Base-by-base conservation (phyloP, 352 stramenopile genomes). In the Nothophytophthora sp. region DNA sequence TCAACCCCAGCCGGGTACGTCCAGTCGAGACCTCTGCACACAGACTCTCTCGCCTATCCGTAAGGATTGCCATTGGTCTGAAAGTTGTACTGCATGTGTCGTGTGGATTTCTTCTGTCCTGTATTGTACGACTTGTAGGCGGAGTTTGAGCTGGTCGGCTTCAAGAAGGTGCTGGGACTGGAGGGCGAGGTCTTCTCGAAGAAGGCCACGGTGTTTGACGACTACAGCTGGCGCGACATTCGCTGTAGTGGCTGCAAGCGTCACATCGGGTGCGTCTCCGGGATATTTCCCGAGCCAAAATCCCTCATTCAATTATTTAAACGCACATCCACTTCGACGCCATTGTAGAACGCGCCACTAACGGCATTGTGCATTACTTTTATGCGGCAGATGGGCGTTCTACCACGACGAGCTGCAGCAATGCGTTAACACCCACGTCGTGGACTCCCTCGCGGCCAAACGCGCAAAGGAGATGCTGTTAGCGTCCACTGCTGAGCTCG, bases 201-300 rank as follows among this genome's bases (percentile, higher is more conserved):
- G 49, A 81, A 81, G 23, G 73, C 82, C 40, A 88, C 81, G 46
- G 76, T 93, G 45, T 95, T 95, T 51, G 76, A 90, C 18, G 62
- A 78, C 41, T 95, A 92, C 73, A 92, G 80, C 55, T 95, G 74
- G 76, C 76, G 76, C 12, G 80, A 90, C 37, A 63, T 92, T 60
- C 77, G 68, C 49, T 95, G 85, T 50, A 60, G 51, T 49, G 70
- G 72, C 43, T 95, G 85, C 68, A 89, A 90, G 40, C 67, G 77
- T 43, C 81, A 92, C 32, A 59, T 95, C 24, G 81, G 84, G 80
- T 95, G 41, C 3, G 56, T 55, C 8, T n/a, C n/a, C n/a, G n/a
- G n/a, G n/a, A n/a, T n/a, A n/a, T n/a, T 5, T 20, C n/a, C 22
- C 5, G 7, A n/a, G n/a, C n/a, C n/a, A n/a, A n/a, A n/a, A n/a